Base-by-base conservation (phyloP, 2,329 filamentous ascomycete genomes). In the Macrophomina pseudophaseolina region DNA sequence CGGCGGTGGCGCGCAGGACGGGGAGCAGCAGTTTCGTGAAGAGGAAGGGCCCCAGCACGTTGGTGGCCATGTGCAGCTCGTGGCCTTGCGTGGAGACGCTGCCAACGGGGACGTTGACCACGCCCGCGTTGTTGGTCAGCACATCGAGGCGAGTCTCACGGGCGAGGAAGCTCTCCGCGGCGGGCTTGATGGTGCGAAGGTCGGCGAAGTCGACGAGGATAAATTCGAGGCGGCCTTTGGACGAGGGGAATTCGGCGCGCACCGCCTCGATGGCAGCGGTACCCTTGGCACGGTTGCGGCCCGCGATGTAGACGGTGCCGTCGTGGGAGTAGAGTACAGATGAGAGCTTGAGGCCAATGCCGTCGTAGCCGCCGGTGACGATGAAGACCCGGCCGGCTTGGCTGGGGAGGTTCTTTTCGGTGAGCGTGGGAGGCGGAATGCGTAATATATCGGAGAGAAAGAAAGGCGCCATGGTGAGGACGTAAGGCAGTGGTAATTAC, bases 281-380 rank as follows among this genome's bases (percentile, higher is more conserved):
- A 11, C 78, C 84, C 67, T 84, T 84, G 14, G 78, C 73, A 32
- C 77, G 71, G 3, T 75, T 81, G 35, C 86, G 84, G 2, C 81
- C 81, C 5, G 85, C 84, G 30, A 86, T 73, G 73, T 87, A 88
- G 14, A 88, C 82, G 1, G 78, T 86, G 46, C 79, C 85, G 66
- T 86, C 84, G 40, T 80, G 80, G 11, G 76, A 73, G 74, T 88
- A 88, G 11, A 89, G 78, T 3, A 88, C 80, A 46, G 80, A 80
- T 38, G 78, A 78, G 23, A 88, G 78, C 69, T 87, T 83, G 48
- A 82, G 80, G 40, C 40, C 40, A 5, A 44, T 14, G 16, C 40
- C 40, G 11, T 9, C 40, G 16, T 44, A 44, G 40, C 40, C 40
- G 16, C 40, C 40, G 2, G 40, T 44, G 40, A 44, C 40, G 16